Evolutionary conservation across 495 filamentous ascomycete genomes (phyloP), one percentile per base, ranked within the genome.

Genomic region (Cercophora newfieldiana): DNA sequence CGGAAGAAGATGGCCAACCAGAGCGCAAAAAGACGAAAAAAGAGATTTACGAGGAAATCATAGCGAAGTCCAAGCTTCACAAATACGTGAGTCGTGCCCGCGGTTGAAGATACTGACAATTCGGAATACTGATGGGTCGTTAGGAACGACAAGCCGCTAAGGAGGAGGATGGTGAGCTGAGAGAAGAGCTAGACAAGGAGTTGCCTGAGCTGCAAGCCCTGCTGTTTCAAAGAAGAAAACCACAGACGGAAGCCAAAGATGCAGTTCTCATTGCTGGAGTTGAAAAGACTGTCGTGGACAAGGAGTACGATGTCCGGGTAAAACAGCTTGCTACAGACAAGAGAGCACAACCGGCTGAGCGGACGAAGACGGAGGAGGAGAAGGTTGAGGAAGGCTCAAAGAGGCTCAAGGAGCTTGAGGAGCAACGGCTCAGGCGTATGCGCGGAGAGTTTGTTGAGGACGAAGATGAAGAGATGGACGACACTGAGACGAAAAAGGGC

Each of bases 21-120:
- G 90, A 91, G 66, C 83, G 88, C 50, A 97, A 97, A 73, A 99
- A 97, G 79, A 90, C 88, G 21, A 97, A 94, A 75, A 87, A 92
- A 54, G 95, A 99, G 73, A 91, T 98, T 31, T 97, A 97, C 90
- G 90, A 94, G 69, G 96, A 99, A 77, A 87, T 98, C 65, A 98
- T 98, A 66, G 90, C 93, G 44, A 99, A 98, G 78, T 98, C 96
- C 2, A 99, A 98, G 74, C 83, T 91, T 28, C 83, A 97, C 82
- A 98, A 96, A 78, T 90, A 91, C 65, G 93, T 97, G 78, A 16
- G 72, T 10, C 12, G 37, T 26, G n/a, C n/a, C n/a, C n/a, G n/a
- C 22, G 3, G 51, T 2, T 7, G 24, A 22, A 3, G 16, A 1
- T 0, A 5, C n/a, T 19, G 0, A 16, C 19, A 4, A 0, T 7